Conservation (phyloP, 2,329 filamentous ascomycete genomes). For the Ophiostoma novo-ulmi region DNA sequence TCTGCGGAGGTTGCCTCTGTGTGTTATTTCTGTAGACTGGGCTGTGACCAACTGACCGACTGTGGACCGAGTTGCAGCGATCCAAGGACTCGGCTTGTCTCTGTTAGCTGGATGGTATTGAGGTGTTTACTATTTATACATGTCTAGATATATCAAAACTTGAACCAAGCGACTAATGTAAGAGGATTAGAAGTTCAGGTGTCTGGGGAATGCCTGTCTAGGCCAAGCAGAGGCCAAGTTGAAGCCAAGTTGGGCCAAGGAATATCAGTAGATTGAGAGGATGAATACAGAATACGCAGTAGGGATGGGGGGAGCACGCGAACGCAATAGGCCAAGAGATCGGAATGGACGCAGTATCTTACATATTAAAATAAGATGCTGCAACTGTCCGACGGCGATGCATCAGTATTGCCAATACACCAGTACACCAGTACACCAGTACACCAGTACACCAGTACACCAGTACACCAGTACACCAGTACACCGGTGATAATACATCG, state of each 20-base stretch:
- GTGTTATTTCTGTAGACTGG: too few relatives aligned
- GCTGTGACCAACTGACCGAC: too few relatives aligned
- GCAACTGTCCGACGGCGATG: neutral
- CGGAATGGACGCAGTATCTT: too few relatives aligned
- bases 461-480: neutral
- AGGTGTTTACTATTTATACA: too few relatives aligned
- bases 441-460: neutral
- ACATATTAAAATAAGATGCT: neutral
- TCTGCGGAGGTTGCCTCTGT: too few relatives aligned
- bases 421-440: neutral
- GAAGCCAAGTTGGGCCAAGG: neutral
- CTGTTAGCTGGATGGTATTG: neutral
- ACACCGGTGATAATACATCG: neutral
- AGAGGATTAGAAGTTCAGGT: too few relatives aligned
- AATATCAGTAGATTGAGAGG: neutral
- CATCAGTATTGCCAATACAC: neutral
- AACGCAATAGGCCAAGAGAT: neutral
- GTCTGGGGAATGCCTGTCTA: neutral
- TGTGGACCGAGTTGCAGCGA: too few relatives aligned
- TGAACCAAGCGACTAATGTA: too few relatives aligned
- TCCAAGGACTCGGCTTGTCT: neutral
- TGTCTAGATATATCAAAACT: too few relatives aligned
- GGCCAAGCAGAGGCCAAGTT: neutral
- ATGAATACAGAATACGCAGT: neutral
- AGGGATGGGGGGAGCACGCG: neutral